Conservation (phyloP, 495 filamentous ascomycete genomes). For the Xylaria acuta region DNA sequence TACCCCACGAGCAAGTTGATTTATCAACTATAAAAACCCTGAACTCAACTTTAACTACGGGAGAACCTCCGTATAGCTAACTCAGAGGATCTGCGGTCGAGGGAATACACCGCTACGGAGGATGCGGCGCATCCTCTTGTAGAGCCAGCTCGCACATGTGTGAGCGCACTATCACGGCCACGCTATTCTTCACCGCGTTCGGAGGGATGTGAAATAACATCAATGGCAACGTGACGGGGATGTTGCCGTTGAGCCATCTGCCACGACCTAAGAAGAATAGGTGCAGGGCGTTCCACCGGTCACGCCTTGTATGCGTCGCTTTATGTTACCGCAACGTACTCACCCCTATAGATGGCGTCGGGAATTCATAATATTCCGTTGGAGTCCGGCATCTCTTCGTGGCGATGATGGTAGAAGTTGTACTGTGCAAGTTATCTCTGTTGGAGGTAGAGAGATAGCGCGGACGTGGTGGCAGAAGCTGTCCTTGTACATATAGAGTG, state of each 20-base stretch:
- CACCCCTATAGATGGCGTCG: not conserved
- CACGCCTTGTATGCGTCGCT: not conserved
- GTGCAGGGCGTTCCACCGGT: not conserved
- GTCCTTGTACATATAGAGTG: not conserved
- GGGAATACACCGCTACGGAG: not conserved
- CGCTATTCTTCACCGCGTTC: not conserved
- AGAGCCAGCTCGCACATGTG: no score
- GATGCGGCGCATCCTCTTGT: not conserved
- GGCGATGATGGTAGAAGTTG: not conserved
- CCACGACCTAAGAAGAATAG: not conserved
- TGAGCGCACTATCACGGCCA: not conserved
- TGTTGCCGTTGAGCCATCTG: not conserved
- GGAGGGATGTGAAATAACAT: not conserved
- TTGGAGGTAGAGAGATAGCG: not conserved
- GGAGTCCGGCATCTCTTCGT: not conserved
- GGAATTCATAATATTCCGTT: not conserved
- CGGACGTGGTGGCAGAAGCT: not conserved
- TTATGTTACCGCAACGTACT: not conserved
- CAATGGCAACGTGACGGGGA: not conserved
- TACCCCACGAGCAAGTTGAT: not conserved
- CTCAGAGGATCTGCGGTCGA: no score
- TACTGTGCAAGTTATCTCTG: not conserved
- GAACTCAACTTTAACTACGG: not conserved
- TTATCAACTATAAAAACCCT: not conserved
- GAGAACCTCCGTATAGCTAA: no score